Evolutionary conservation across 176 grass and related monocot species (phyloP).

Genomic region (Cenchrus purpureus): DNA sequence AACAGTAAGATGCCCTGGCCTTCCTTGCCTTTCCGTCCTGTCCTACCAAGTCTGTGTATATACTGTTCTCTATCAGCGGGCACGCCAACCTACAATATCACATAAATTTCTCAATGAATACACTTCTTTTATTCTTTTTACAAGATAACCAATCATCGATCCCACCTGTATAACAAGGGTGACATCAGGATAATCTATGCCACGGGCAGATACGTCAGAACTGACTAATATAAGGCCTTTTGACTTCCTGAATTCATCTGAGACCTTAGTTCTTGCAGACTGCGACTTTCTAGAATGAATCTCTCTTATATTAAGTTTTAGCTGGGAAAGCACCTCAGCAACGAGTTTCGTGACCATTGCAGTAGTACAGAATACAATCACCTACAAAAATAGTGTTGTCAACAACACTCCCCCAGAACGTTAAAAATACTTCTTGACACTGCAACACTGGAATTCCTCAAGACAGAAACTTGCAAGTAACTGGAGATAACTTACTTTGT

Average conservation of each 20-base stretch:
- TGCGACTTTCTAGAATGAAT: conserved; percentile 95
- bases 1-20: conserved; percentile 74
- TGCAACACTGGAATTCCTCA: conserved; percentile 17
- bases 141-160: not conserved
- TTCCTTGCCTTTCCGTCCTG: conserved; percentile 87
- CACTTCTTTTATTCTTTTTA: not conserved
- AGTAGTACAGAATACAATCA: conserved; percentile 96
- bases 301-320: conserved; percentile 84
- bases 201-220: conserved; percentile 95
- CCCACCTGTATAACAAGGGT: conserved; percentile 84
- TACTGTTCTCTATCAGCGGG: conserved; percentile 85
- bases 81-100: conserved; percentile 61
- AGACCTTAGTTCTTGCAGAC: conserved; percentile 82
- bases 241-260: conserved; percentile 87
- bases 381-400: conserved; percentile 56
- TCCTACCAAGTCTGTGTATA: conserved; percentile 94
- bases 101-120: conserved; percentile 28
- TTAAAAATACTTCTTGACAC: too few relatives aligned
- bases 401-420: not conserved
- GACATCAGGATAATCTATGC: conserved; percentile 96
- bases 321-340: conserved; percentile 67
- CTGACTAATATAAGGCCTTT: conserved; percentile 93
- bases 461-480: conserved; percentile 29
- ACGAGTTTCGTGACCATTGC: conserved; percentile 90
- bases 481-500: conserved; percentile 68